Evolutionary conservation across 2,329 filamentous ascomycete genomes (phyloP), one percentile per base, ranked within the genome.

Genomic region (Cladosporium sp.): DNA sequence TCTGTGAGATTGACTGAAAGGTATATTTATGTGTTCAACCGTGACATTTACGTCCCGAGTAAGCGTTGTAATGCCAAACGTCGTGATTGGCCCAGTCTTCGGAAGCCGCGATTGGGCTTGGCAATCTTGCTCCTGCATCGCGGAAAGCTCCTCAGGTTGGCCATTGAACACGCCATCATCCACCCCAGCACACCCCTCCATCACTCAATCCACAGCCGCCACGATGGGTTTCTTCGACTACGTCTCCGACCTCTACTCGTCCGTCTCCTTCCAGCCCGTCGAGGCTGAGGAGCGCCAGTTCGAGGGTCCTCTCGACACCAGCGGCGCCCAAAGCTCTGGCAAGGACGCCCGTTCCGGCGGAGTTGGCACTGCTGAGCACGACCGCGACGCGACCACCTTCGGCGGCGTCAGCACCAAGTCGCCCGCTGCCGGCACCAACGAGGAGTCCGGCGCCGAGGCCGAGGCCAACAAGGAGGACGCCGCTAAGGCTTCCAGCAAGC

Each of bases 161-260:
- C 52, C 52, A 55, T 55, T 55, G 52, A 55, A 55, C 52, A 9
- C 40, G 24, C 52, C 50, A 42, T 34, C 50, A 53, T 32, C 50
- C 42, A 36, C 36, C 37, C 25, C 24, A 55, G 9, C 13, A 25
- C 52, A 55, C 47, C 40, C 32, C 28, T 17, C 34, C 39, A 44
- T 28, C 19, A 37, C 39, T 15, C 40, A 13, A 42, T 6, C n/a
- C 34, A 28, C 64, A 58, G 60, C 59, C 66, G 62, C 58, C 67
- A 69, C 63, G 62, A 87, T 87, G 84, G 82, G 83, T 74, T 76
- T 86, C 77, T 78, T 82, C 73, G 82, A 86, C 72, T 82, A 84
- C 75, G 80, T 86, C 76, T 77, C 79, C 74, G 83, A 85, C 73
- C 75, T 80, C 78, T 84, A 80, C 78, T 84, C 80, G 77, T 85